Evolutionary conservation across 306 rosid species (phyloP), one percentile per base, ranked within the genome.

Genomic region (Rubus idaeus): DNA sequence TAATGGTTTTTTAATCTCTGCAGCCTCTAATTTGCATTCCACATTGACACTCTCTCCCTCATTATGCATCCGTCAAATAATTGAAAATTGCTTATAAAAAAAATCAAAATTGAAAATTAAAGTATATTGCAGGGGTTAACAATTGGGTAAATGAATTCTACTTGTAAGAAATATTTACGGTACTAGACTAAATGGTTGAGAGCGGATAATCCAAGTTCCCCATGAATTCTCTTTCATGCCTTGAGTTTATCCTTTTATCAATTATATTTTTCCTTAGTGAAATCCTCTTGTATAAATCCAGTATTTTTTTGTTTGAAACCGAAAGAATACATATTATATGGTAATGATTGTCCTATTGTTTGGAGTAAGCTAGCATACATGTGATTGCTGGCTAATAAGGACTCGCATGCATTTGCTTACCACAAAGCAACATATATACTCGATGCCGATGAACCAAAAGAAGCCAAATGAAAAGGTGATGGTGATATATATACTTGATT

Each of bases 391-490:
- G 52, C 76, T 55, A 40, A 55, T 55, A 26, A 55, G 47, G 63
- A n/a, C 76, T 37, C 10, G 65, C 75, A 71, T 70, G 63, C 65
- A 18, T 51, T 21, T 21, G 65, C 64, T 23, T 10, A 53, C 6
- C 11, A 39, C 7, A 39, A 47, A 26, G 45, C 26, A 23, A 23
- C 26, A 23, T 23, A 23, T 23, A 71, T 2, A 53, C 49, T 12
- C 0, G 23, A 64, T 39, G 47, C 18, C 8, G 17, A 53, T 5
- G 50, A 71, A 53, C 12, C 50, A 71, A 71, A 20, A 71, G 45
- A 37, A 71, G 64, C 51, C 65, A 71, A 53, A 53, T 39, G 67
- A 73, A 73, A 73, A 41, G 76, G 67, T 39, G 66, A 73, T 14
- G 0, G 18, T 50, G 76, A 55, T 55, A 41, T n/a, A 26, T 20